These are phyloP conservation scores for Steccherinum ochraceum DNA, from an alignment of 768 basidiomycete species.

Conservation along the genomic window DNA sequence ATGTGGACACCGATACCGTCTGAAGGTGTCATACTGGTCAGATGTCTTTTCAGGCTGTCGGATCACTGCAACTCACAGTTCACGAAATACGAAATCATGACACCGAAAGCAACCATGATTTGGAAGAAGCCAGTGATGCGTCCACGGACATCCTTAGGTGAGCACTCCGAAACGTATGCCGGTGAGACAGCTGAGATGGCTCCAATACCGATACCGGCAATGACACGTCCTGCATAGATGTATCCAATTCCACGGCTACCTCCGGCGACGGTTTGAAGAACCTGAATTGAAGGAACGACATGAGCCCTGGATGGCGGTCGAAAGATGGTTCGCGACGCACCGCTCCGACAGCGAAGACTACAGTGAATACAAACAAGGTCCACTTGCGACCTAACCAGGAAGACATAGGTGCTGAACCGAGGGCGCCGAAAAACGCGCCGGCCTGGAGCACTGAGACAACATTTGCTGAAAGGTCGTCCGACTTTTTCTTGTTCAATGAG, in stretches of 20 bases:
- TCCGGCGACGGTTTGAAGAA: conserved; percentile 64
- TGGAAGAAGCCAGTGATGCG: conserved; percentile 84
- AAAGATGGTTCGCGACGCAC: conserved; percentile 30
- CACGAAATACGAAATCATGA: conserved; percentile 81
- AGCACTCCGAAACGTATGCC: conserved; percentile 81
- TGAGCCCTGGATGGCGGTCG: conserved; percentile 5
- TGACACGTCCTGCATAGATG: conserved; percentile 77
- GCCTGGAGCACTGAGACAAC: conserved; percentile 86
- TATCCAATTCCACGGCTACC: conserved; percentile 51
- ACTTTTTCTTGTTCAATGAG: conserved; percentile 27
- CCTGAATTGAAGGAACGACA: conserved; percentile 30
- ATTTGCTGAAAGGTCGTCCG: conserved; percentile 61
- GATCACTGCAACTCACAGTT: conserved; percentile 48
- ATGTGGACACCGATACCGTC: conserved; percentile 58
- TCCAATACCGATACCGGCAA: conserved; percentile 78
- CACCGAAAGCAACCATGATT: conserved; percentile 80
- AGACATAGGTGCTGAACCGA: conserved; percentile 66
- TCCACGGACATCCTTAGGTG: conserved; percentile 82
- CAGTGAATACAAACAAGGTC: conserved; percentile 54
- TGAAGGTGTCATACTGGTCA: conserved; percentile 17
- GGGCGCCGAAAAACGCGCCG: conserved; percentile 83
- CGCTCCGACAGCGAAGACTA: conserved; percentile 68
- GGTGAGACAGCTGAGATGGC: conserved; percentile 84
- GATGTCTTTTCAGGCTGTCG: not conserved
- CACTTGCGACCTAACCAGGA: conserved; percentile 60